A percentile compares a stretch with the other conserved stretches of the same genome.
These are phyloP conservation scores for Chaetomium tenue DNA, from an alignment of 495 filamentous ascomycete genomes.

Conservation along the genomic window DNA sequence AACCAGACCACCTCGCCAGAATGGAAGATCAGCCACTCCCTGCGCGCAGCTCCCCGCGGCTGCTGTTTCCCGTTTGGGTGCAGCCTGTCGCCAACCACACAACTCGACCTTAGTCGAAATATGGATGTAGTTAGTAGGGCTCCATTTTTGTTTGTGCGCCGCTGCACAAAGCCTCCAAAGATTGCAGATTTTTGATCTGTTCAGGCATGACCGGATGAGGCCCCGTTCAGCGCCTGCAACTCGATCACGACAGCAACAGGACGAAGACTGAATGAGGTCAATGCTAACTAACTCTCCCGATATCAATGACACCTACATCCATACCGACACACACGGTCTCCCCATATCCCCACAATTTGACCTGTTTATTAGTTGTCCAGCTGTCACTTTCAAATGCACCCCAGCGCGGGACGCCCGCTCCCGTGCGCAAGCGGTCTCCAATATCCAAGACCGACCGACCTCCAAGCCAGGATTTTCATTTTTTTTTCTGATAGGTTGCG, in stretches of 20 bases:
- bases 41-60: constrained; percentile 5
- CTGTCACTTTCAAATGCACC: constrained; percentile 1
- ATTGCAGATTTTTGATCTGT: constrained; percentile 10
- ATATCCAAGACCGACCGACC: neutral
- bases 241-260: constrained; percentile 2
- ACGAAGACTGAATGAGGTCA: neutral
- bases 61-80: constrained; percentile 11
- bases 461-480: neutral
- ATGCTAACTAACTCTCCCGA: too few relatives aligned
- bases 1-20: constrained; percentile 11
- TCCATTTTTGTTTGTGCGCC: constrained; percentile 11
- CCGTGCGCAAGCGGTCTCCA: neutral
- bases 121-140: neutral
- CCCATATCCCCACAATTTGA: constrained; percentile 6
- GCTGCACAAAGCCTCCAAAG: constrained; percentile 9
- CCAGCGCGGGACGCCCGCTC: constrained; percentile 9
- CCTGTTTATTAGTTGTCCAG: neutral
- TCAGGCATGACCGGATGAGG: neutral
- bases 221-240: too few relatives aligned
- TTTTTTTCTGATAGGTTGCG: constrained; percentile 6
- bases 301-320: too few relatives aligned
- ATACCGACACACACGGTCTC: too few relatives aligned
- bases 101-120: neutral
- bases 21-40: constrained; percentile 2
- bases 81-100: constrained; percentile 14